Conservation (phyloP, 495 filamentous ascomycete genomes). For the Tetracladium marchalianum region DNA sequence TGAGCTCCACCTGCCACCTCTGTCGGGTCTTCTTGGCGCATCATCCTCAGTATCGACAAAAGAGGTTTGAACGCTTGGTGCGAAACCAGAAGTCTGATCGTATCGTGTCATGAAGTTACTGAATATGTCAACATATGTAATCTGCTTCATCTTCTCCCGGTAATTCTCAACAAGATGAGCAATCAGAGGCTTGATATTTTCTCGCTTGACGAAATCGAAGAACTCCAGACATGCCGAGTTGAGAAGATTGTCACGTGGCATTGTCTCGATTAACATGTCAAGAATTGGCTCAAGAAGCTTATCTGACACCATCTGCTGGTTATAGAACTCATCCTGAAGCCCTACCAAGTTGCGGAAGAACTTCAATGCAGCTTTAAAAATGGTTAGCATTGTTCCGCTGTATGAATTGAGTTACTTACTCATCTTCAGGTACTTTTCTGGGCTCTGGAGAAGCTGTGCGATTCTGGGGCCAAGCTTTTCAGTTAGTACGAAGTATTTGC, state of each 20-base stretch:
- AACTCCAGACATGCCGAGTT: slow-evolving; percentile 95
- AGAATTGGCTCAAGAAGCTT: slow-evolving; percentile 81
- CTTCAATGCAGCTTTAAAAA: slow-evolving; percentile 65
- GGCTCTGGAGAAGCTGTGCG: slow-evolving; percentile 71
- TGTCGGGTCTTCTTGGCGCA: slow-evolving; percentile 41
- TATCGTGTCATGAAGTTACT: slow-evolving; percentile 63
- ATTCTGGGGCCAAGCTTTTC: slow-evolving; percentile 73
- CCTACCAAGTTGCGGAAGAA: slow-evolving; percentile 86
- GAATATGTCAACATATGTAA: slow-evolving; percentile 86
- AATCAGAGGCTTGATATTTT: slow-evolving; percentile 73
- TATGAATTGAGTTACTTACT: slow-evolving; percentile 41
- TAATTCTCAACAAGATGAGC: slow-evolving; percentile 83
- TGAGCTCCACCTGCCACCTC: slow-evolving; percentile 52
- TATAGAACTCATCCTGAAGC: slow-evolving; percentile 87
- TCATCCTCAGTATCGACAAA: slow-evolving; percentile 39
- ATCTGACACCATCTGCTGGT: slow-evolving; percentile 75
- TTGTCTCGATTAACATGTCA: slow-evolving; percentile 77
- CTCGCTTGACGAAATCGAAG: slow-evolving; percentile 82
- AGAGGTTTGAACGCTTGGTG: slow-evolving; percentile 42
- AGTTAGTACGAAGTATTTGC: slow-evolving; percentile 77
- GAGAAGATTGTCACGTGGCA: slow-evolving; percentile 91
- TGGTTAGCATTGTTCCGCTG: slow-evolving; percentile 1
- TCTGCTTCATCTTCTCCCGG: slow-evolving; percentile 65
- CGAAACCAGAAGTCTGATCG: slow-evolving; percentile 70
- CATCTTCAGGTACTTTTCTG: slow-evolving; percentile 89